Percentiles rank a stretch among this genome's conserved stretches.
phyloP scores from a whole-genome alignment of 257 asterid species.

The Penstemon davidsonii region DNA sequence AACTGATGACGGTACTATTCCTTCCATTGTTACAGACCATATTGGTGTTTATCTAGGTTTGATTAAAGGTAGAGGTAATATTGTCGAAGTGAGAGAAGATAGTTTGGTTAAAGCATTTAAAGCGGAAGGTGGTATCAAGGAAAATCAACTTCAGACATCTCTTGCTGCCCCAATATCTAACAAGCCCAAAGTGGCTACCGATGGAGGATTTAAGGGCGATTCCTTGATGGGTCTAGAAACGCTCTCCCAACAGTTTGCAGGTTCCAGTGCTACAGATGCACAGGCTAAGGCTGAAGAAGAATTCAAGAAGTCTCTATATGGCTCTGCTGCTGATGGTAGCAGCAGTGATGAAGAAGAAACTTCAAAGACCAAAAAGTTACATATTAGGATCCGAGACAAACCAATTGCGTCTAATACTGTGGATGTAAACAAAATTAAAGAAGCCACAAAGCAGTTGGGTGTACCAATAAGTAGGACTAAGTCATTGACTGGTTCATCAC shows the following conservation, averaged over 20 bases:
- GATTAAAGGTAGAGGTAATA: constrained; percentile 93
- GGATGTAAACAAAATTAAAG: constrained; percentile 91
- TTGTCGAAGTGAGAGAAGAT: constrained; percentile 93
- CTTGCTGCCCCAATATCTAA: constrained; percentile 44
- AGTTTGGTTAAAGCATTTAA: constrained; percentile 80
- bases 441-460: constrained; percentile 92
- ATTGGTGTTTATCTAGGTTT: constrained; percentile 97
- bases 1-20: constrained; percentile 96
- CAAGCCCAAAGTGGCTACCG: constrained; percentile 47
- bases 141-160: constrained; percentile 53
- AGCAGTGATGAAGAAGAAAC: constrained; percentile 97
- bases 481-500: constrained; percentile 72
- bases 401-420: constrained; percentile 80
- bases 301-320: constrained; percentile 82
- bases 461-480: constrained; percentile 79
- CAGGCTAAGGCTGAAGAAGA: constrained; percentile 98
- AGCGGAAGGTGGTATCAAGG: constrained; percentile 56
- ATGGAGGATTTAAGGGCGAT: constrained; percentile 44
- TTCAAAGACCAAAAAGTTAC: constrained; percentile 74
- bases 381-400: constrained; percentile 80
- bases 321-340: constrained; percentile 81
- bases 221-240: constrained; percentile 82
- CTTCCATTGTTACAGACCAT: constrained; percentile 92
- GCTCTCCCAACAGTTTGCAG: constrained; percentile 56
- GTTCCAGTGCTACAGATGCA: constrained; percentile 66